A percentile compares a stretch with the other conserved stretches of the same genome.
phyloP scores from a whole-genome alignment of 2,329 filamentous ascomycete genomes.

The Amylocarpus encephaloides region DNA sequence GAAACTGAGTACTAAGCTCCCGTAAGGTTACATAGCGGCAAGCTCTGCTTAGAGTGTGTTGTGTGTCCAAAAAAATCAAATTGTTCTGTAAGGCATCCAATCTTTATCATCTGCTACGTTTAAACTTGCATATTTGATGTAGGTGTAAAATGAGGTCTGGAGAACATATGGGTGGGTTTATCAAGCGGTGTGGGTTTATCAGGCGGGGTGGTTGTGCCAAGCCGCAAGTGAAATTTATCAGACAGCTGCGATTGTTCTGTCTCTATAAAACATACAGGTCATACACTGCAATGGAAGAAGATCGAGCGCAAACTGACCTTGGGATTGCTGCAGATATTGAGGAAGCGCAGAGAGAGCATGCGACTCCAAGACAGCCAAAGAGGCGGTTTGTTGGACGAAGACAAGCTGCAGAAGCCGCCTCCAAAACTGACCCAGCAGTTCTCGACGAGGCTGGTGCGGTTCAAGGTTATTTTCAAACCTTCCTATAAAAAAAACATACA shows the following conservation, averaged over 20 bases:
- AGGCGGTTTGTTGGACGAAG: constrained; percentile 86
- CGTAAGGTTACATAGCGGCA: too few species aligned
- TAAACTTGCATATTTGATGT: too few species aligned
- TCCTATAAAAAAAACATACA: constrained; percentile 19
- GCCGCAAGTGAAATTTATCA: too few species aligned
- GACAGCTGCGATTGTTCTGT: neutral
- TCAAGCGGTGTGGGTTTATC: neutral
- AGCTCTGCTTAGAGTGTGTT: too few species aligned
- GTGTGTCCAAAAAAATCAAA: too few species aligned
- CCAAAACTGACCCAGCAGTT: constrained; percentile 32
- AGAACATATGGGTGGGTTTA: too few species aligned
- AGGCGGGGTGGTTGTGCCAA: neutral
- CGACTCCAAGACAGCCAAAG: constrained; percentile 65
- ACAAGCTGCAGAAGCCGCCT: constrained; percentile 56
- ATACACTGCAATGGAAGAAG: constrained; percentile 52
- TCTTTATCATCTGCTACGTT: too few species aligned
- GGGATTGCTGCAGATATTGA: constrained; percentile 64
- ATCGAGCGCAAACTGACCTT: constrained; percentile 63
- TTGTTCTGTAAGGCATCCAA: too few species aligned
- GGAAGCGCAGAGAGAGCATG: constrained; percentile 42
- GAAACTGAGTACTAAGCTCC: too few species aligned
- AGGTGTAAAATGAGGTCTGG: too few species aligned
- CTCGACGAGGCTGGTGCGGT: constrained; percentile 58
- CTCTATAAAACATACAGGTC: neutral
- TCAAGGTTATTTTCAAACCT: constrained; percentile 46